These are phyloP conservation scores for Syzygium jambos DNA, from an alignment of 345 rosid genomes.

Conservation along the genomic window DNA sequence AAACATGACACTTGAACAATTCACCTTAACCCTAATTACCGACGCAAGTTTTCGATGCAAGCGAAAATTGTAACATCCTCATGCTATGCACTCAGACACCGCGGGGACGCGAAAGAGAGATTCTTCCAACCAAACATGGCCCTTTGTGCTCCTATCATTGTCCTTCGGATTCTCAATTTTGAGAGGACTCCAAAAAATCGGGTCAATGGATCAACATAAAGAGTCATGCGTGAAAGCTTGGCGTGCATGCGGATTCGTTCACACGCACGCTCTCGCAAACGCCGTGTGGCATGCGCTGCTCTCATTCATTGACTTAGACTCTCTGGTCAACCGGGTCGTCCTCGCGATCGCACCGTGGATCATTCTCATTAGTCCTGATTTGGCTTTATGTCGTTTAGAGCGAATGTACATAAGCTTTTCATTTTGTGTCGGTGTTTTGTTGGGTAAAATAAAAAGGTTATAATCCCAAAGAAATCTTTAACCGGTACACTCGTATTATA, in stretches of 20 bases:
- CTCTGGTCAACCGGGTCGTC: neutral
- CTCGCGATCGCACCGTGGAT: neutral
- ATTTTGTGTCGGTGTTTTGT: neutral
- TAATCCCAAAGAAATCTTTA: neutral
- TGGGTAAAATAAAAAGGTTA: neutral
- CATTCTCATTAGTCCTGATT: neutral
- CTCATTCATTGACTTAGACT: neutral
- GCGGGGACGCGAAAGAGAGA: neutral
- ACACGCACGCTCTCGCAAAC: neutral
- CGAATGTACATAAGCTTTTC: neutral
- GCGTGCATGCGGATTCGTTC: neutral
- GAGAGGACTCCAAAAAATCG: neutral
- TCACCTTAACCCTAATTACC: neutral
- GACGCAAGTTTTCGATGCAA: too few species aligned
- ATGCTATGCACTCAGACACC: neutral
- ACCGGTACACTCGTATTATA: fast-evolving
- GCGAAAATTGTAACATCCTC: neutral
- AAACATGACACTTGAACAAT: neutral
- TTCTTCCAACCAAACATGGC: neutral
- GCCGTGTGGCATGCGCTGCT: neutral
- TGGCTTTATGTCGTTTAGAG: neutral
- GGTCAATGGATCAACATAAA: neutral
- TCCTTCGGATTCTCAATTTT: neutral
- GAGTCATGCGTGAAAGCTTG: too few species aligned
- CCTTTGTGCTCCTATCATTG: neutral